Conservation (phyloP, 495 filamentous ascomycete genomes). For the Hypoxylon lienhwacheense region DNA sequence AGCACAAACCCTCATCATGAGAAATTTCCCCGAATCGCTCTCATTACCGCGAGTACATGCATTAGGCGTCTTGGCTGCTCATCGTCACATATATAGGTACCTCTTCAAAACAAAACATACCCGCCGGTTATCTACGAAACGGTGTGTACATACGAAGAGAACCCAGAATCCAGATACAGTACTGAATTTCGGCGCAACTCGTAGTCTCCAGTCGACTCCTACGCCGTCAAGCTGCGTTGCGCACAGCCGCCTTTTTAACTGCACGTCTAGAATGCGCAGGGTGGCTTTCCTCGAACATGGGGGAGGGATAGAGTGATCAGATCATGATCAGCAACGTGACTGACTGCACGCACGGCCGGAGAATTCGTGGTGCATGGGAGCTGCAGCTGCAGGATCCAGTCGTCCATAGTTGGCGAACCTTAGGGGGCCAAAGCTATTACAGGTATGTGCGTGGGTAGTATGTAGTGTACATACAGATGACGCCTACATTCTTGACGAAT, state of each 20-base stretch:
- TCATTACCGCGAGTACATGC: conserved; percentile 6
- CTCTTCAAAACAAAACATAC: conserved; percentile 8
- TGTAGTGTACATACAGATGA: conserved; percentile 3
- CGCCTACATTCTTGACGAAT: conserved; percentile 4
- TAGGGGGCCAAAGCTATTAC: background rate
- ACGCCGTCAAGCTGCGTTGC: background rate
- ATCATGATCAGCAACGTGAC: conserved; percentile 28
- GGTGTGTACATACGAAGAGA: too few relatives aligned
- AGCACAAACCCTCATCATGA: conserved; percentile 9
- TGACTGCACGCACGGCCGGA: conserved; percentile 31
- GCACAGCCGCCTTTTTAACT: conserved; percentile 5
- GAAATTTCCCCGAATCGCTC: conserved; percentile 14
- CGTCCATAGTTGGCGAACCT: conserved; percentile 1
- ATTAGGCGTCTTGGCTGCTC: conserved; percentile 18
- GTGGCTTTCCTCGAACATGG: conserved; percentile 4
- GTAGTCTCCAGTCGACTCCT: too few relatives aligned
- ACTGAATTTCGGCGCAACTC: conserved; percentile 17
- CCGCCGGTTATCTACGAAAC: too few relatives aligned
- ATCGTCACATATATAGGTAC: conserved; percentile 14
- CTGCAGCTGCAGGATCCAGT: conserved; percentile 7
- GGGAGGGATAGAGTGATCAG: conserved; percentile 18
- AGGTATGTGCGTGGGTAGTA: too few relatives aligned
- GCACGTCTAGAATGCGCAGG: conserved; percentile 9
- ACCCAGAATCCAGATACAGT: too few relatives aligned
- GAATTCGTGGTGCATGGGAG: conserved; percentile 22